A percentile compares a stretch with the other conserved stretches of the same genome.
These are phyloP conservation scores for Lactarius tabidus DNA, from an alignment of 768 basidiomycete genomes.

Conservation along the genomic window DNA sequence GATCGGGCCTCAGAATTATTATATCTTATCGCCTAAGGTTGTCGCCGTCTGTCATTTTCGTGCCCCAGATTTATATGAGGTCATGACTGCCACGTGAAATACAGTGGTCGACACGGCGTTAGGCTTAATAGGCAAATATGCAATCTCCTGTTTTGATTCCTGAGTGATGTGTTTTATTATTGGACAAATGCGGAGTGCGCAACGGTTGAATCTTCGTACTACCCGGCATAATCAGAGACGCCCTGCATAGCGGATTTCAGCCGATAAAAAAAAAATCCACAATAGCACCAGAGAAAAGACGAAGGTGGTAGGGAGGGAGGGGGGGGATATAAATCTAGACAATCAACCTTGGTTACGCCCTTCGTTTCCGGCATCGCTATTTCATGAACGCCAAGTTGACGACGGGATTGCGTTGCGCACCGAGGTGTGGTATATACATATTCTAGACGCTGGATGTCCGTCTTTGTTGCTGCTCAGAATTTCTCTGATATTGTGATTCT, in stretches of 20 bases:
- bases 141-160: neutral
- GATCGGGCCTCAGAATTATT: neutral
- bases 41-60: neutral
- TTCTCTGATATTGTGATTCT: constrained; percentile 46
- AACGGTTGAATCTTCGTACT: constrained; percentile 1
- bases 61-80: neutral
- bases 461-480: constrained; percentile 10
- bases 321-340: constrained; percentile 1
- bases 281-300: neutral
- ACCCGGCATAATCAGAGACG: neutral
- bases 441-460: constrained; percentile 13
- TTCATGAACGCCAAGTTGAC: neutral
- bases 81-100: neutral
- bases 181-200: constrained; percentile 4
- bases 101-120: too few relatives aligned
- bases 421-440: neutral
- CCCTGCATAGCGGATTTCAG: neutral
- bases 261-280: neutral
- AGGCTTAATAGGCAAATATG: neutral
- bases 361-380: neutral
- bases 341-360: neutral
- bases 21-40: too few relatives aligned
- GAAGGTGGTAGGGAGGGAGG: neutral
- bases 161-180: constrained; percentile 10
- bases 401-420: neutral